Base-by-base conservation (phyloP, 2,329 filamentous ascomycete species). In the Colletotrichum sansevieriae region DNA sequence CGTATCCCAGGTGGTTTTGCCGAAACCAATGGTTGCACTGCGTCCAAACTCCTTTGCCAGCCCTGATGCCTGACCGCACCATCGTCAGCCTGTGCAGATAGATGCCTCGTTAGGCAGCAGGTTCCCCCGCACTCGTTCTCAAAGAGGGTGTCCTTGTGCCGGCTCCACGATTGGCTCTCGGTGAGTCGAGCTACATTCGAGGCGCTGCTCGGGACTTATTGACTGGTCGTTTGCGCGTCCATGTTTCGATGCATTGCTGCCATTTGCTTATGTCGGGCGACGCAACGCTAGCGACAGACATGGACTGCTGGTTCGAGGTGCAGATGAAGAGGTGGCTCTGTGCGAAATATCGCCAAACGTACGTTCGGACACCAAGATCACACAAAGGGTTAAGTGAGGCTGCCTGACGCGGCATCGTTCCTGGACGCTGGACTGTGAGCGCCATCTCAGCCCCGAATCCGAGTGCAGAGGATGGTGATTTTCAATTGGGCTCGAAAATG, bases 171-270 rank as follows among this genome's bases (percentile, higher is more conserved):
- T 65, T 65, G 54, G 55, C 12, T 29, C 6, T 18, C 25, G 4
- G 33, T 9, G 22, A 46, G 22, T 25, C 20, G 46, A n/a, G 22
- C 22, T n/a, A 3, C 33, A 37, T 18, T 29, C 18, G 22, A 60
- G 54, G 44, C 55, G 35, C 35, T 44, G 46, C 54, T 13, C 44
- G 35, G 44, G 35, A 60, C 54, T 59, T 43, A 20, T 51, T 44
- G 35, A 65, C 54, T 65, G 62, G 62, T 12, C 35, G 37, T 44
- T 47, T 18, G 22, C 15, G 13, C 25, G 54, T 64, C 62, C 62
- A 59, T 22, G 44, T 64, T 22, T 59, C 37, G 11, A 44, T 59
- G 44, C 54, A 52, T 43, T 64, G 54, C 54, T 58, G 54, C 25
- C 62, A 33, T 39, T 3, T 35, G 35, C 11, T 20, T 25, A 65